These are phyloP conservation scores for Paramecium caudatum DNA, from an alignment of 73 alveolate species.

Conservation along the genomic window DNA sequence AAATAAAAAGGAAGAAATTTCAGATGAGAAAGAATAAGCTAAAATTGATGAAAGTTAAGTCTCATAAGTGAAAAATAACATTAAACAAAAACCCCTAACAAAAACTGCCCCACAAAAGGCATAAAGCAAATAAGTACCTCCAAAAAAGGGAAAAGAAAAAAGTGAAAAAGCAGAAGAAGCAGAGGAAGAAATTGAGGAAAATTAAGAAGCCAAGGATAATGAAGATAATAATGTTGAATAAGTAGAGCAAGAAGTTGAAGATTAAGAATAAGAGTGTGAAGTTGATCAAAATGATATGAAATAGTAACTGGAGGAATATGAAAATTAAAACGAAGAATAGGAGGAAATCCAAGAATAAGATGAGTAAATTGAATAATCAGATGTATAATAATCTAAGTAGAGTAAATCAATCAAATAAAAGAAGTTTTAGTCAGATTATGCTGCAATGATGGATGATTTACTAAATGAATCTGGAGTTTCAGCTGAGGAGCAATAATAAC, in stretches of 20 bases:
- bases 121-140: too few species aligned
- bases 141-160: background rate
- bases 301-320: conserved; percentile 14
- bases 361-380: background rate
- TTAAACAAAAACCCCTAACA: background rate
- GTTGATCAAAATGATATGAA: background rate
- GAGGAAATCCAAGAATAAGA: background rate
- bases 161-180: background rate
- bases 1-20: background rate
- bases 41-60: background rate
- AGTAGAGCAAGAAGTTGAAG: background rate
- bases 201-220: background rate
- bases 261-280: conserved; percentile 17
- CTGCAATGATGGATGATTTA: conserved; percentile 58
- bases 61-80: background rate
- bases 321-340: background rate
- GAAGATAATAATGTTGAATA: background rate
- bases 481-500: background rate
- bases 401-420: too few species aligned
- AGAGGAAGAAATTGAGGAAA: background rate
- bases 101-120: too few species aligned
- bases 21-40: background rate
- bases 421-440: conserved; percentile 41
- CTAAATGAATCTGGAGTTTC: conserved; percentile 30
- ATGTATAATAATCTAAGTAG: conserved; percentile 12